A percentile compares a stretch with the other conserved stretches of the same genome.
Conservation (phyloP, 2,329 filamentous ascomycete genomes). For the Trichoderma sp. region DNA sequence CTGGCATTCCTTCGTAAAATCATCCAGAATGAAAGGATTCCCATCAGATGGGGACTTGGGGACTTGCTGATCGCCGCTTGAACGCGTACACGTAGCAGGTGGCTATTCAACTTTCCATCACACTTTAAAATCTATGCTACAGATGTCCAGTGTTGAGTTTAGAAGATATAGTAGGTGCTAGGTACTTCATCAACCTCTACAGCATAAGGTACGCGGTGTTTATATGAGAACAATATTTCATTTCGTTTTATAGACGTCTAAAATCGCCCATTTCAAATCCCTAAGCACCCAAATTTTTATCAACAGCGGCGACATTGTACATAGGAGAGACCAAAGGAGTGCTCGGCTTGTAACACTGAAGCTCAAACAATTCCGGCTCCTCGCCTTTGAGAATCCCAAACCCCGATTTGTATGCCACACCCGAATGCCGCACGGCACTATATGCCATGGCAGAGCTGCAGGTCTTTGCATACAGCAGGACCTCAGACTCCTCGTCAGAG, state of each 20-base stretch:
- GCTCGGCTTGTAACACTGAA: constrained; percentile 46
- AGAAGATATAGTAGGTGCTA: background rate
- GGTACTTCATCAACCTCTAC: background rate
- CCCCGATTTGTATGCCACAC: background rate
- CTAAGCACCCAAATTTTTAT: constrained; percentile 1
- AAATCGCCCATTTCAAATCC: constrained; percentile 13
- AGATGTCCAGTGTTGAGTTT: background rate
- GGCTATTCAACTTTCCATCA: too few relatives aligned
- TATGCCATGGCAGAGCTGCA: constrained; percentile 4
- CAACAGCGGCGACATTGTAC: constrained; percentile 11
- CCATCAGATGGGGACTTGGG: background rate
- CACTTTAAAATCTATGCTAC: background rate
- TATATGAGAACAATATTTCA: background rate
- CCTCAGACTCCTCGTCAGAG: constrained; percentile 46
- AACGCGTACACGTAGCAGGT: background rate
- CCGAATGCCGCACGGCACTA: background rate
- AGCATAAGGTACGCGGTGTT: background rate
- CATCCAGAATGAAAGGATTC: background rate
- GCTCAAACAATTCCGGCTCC: constrained; percentile 48
- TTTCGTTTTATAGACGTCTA: constrained; percentile 21
- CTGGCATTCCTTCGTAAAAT: background rate
- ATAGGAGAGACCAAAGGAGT: constrained; percentile 20
- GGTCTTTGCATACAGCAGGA: constrained; percentile 30
- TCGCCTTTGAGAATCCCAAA: constrained; percentile 35
- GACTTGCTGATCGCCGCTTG: background rate